Conservation (phyloP, 108 stramenopile genomes). For the Asterionellopsis glacialis region DNA sequence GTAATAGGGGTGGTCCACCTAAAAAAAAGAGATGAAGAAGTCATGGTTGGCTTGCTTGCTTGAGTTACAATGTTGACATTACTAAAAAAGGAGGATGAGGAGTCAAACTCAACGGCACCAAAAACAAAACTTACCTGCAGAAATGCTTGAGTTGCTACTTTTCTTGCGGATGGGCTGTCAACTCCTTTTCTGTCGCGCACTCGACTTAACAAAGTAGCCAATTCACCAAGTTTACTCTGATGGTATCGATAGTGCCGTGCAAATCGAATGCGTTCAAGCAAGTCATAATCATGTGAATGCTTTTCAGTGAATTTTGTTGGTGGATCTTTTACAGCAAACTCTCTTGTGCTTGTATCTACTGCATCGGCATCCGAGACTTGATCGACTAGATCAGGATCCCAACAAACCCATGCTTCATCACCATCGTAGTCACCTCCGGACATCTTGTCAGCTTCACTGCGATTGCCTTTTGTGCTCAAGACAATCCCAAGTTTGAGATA, state of each 20-base stretch:
- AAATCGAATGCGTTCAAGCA: slow-evolving; percentile 2
- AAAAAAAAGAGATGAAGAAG: neutral
- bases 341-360: neutral
- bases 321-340: neutral
- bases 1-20: slow-evolving; percentile 10
- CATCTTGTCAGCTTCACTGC: slow-evolving; percentile 29
- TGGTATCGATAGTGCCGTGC: slow-evolving; percentile 1
- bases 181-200: slow-evolving; percentile 2
- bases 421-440: slow-evolving; percentile 38
- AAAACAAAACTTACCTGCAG: neutral
- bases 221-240: neutral
- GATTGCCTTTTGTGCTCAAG: slow-evolving; percentile 23
- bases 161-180: neutral
- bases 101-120: too few species aligned
- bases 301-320: neutral
- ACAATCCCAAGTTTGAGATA: slow-evolving; percentile 16
- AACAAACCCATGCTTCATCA: slow-evolving; percentile 19
- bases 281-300: neutral
- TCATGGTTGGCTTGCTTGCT: too few species aligned
- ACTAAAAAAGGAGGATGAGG: neutral
- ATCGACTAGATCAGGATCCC: slow-evolving; percentile 6
- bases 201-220: neutral
- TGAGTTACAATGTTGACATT: neutral
- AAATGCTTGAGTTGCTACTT: slow-evolving; percentile 10
- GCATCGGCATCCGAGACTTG: slow-evolving; percentile 2